Percentiles rank a stretch among this genome's conserved stretches.
Conservation (phyloP, 2,329 filamentous ascomycete species). For the Daldinia eschscholtzii region DNA sequence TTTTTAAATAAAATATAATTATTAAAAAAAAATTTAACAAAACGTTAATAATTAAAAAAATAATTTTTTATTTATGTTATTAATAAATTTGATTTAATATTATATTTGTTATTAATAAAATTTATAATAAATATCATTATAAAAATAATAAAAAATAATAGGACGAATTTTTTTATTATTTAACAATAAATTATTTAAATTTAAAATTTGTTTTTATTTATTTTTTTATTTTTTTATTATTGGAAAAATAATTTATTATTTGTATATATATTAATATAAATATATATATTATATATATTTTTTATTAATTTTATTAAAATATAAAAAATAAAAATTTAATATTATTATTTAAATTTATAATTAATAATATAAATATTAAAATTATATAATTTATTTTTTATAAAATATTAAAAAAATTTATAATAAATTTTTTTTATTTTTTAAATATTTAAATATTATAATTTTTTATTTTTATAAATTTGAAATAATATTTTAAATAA, state of each 20-base stretch:
- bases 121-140: neutral
- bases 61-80: no score
- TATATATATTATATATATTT: neutral
- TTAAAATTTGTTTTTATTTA: neutral
- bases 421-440: no score
- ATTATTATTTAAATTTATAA: no score
- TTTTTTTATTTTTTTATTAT: neutral
- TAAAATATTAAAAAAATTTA: neutral
- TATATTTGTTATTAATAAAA: constrained; percentile 2
- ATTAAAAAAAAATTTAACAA: no score
- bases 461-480: no score
- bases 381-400: no score
- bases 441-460: no score
- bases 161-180: neutral
- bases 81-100: constrained; percentile 3
- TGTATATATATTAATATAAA: constrained; percentile 8
- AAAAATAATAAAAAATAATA: constrained; percentile 4
- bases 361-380: no score
- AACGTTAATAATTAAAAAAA: constrained; percentile 7
- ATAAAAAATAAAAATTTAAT: constrained; percentile 1
- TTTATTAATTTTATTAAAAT: neutral
- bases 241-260: constrained; percentile 1
- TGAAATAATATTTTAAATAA: neutral
- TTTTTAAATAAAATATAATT: constrained; percentile 5
- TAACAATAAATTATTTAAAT: neutral